phyloP scores from a whole-genome alignment of 2,329 filamentous ascomycete species.

The Stachybotrys elegans region DNA sequence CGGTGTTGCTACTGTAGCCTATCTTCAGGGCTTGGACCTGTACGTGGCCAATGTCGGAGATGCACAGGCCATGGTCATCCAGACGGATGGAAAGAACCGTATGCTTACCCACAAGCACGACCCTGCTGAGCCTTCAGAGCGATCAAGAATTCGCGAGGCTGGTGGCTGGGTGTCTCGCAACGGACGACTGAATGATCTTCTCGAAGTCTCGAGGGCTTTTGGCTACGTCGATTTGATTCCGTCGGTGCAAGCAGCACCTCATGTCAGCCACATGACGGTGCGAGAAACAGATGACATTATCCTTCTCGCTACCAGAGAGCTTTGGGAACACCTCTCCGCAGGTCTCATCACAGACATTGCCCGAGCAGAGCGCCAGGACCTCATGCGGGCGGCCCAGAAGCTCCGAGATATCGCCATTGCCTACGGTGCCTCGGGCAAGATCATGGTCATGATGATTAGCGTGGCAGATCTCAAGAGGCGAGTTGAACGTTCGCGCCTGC shows the following conservation, averaged over 20 bases:
- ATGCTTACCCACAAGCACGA: conserved; percentile 90
- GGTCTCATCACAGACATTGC: conserved; percentile 90
- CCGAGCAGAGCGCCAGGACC: conserved; percentile 75
- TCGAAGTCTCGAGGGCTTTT: conserved; percentile 91
- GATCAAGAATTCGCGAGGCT: conserved; percentile 85
- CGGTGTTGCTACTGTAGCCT: conserved; percentile 86
- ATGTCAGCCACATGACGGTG: conserved; percentile 73
- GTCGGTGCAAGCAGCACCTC: conserved; percentile 83
- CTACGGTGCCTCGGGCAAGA: conserved; percentile 88
- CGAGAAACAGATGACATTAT: conserved; percentile 92
- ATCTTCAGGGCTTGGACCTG: conserved; percentile 82
- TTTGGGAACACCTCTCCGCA: conserved; percentile 92
- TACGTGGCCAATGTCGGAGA: conserved; percentile 95
- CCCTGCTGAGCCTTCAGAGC: conserved; percentile 77
- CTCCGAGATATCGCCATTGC: conserved; percentile 91
- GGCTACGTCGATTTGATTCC: conserved; percentile 92
- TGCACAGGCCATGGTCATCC: conserved; percentile 90
- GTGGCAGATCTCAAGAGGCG: conserved; percentile 86
- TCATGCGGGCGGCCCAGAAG: conserved; percentile 94
- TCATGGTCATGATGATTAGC: conserved; percentile 99
- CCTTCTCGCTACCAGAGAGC: conserved; percentile 80
- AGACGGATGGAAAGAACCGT: conserved; percentile 77
- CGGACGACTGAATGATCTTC: conserved; percentile 84
- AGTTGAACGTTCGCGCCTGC: conserved; percentile 64
- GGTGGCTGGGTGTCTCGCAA: conserved; percentile 95